These are phyloP conservation scores for Wickerhamomyces chambardii DNA, from an alignment of 805 yeast genomes.

Conservation along the genomic window DNA sequence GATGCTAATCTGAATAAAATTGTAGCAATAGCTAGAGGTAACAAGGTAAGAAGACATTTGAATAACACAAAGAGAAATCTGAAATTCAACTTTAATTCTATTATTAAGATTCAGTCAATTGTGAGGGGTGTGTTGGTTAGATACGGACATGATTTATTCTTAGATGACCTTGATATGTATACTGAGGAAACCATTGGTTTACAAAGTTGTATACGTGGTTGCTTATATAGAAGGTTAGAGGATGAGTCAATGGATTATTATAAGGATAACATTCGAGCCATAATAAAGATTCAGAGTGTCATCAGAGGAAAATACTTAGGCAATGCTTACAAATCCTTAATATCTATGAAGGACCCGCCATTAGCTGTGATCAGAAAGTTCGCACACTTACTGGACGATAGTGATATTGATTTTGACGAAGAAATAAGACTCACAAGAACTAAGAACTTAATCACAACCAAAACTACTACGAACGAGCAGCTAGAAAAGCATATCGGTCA, in stretches of 20 bases:
- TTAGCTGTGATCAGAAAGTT: constrained; percentile 68
- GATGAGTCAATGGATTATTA: constrained; percentile 36
- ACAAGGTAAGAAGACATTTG: constrained; percentile 20
- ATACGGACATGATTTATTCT: constrained; percentile 41
- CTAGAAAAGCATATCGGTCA: constrained; percentile 70
- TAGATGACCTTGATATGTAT: constrained; percentile 43
- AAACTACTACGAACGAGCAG: constrained; percentile 60
- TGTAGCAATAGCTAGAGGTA: constrained; percentile 31
- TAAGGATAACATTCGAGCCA: constrained; percentile 39
- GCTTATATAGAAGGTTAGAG: constrained; percentile 26
- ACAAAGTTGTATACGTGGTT: constrained; percentile 51
- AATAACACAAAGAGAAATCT: background rate
- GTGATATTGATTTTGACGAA: constrained; percentile 64
- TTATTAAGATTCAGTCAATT: constrained; percentile 43
- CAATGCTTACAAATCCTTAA: constrained; percentile 63
- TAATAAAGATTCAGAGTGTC: constrained; percentile 66
- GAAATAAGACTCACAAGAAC: constrained; percentile 60
- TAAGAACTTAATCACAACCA: constrained; percentile 61
- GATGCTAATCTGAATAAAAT: constrained; percentile 17
- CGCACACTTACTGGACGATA: constrained; percentile 65
- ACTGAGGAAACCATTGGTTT: constrained; percentile 29
- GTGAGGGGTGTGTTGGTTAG: constrained; percentile 58
- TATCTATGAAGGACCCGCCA: constrained; percentile 68
- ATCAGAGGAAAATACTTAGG: constrained; percentile 62
- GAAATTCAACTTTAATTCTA: constrained; percentile 1